Evolutionary conservation across 169 alveolate genomes (phyloP).

Genomic region (Prorocentrum cordatum): DNA sequence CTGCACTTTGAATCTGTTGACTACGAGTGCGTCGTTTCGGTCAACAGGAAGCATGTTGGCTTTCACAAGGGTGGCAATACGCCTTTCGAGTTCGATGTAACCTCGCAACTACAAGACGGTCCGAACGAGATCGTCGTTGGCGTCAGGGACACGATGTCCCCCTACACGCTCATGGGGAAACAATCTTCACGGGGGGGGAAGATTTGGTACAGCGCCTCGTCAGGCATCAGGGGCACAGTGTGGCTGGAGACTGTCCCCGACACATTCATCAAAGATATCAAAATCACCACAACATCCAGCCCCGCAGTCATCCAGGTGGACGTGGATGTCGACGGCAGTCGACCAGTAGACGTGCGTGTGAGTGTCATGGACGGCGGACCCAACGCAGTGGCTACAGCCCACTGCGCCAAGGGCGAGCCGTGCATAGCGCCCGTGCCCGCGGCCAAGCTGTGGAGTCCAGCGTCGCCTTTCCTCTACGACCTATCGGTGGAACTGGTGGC

Average conservation of each 20-base stretch:
- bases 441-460: constrained; percentile 6
- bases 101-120: background rate
- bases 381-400: too few relatives aligned
- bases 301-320: background rate
- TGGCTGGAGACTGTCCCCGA: constrained; percentile 1
- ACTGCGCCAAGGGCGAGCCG: background rate
- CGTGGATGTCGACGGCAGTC: background rate
- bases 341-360: background rate
- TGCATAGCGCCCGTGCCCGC: background rate
- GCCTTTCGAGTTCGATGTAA: constrained; percentile 8
- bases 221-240: constrained; percentile 15
- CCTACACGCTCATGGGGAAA: constrained; percentile 13
- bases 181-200: background rate
- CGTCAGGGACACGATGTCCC: background rate
- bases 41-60: background rate
- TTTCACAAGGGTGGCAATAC: constrained; percentile 4
- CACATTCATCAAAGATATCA: background rate
- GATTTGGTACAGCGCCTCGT: constrained; percentile 16
- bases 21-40: background rate
- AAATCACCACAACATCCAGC: background rate
- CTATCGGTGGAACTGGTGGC: background rate
- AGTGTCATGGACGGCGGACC: too few relatives aligned
- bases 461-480: background rate
- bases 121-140: background rate
- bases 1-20: constrained; percentile 29